Percentiles rank a stretch among this genome's conserved stretches.
Evolutionary conservation across 805 yeast species (phyloP).

Genomic region (Schwanniomyces vanrijiae): DNA sequence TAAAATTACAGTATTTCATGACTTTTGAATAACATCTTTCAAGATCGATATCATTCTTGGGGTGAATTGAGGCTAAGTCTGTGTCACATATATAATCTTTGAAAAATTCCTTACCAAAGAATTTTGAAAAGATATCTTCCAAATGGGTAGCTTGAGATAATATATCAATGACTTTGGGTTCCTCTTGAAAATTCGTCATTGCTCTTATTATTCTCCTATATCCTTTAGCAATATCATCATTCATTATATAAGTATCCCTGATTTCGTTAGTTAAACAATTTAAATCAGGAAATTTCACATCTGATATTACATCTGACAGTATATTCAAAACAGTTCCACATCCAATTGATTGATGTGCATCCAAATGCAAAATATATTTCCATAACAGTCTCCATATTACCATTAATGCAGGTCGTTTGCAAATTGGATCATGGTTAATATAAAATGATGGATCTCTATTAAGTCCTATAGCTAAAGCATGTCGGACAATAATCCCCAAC

Average conservation of each 20-base stretch:
- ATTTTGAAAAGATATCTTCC: conserved; percentile 33
- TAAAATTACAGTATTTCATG: conserved; percentile 31
- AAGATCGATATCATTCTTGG: conserved; percentile 20
- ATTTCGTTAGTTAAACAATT: conserved; percentile 16
- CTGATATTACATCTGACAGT: conserved; percentile 26
- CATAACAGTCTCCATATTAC: conserved; percentile 39
- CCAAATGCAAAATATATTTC: conserved; percentile 28
- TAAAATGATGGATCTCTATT: conserved; percentile 39
- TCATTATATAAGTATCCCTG: conserved; percentile 8
- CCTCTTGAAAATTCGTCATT: conserved; percentile 24
- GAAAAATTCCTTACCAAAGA: conserved; percentile 44
- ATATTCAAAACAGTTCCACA: conserved; percentile 32
- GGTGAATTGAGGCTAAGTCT: conserved; percentile 13
- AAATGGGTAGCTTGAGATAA: conserved; percentile 34
- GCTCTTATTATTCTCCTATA: conserved; percentile 29
- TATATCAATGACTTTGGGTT: conserved; percentile 36
- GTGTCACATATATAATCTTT: conserved; percentile 37
- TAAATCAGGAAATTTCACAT: conserved; percentile 28
- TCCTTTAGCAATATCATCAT: conserved; percentile 18
- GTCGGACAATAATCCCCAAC: conserved; percentile 35
- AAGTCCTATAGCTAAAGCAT: conserved; percentile 41
- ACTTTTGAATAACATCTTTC: conserved; percentile 34
- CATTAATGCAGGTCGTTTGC: conserved; percentile 23
- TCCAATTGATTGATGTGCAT: conserved; percentile 32
- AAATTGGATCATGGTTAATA: conserved; percentile 27